Base-by-base conservation (phyloP, 1,284 basidiomycete species). In the Calocybe gambosa region DNA sequence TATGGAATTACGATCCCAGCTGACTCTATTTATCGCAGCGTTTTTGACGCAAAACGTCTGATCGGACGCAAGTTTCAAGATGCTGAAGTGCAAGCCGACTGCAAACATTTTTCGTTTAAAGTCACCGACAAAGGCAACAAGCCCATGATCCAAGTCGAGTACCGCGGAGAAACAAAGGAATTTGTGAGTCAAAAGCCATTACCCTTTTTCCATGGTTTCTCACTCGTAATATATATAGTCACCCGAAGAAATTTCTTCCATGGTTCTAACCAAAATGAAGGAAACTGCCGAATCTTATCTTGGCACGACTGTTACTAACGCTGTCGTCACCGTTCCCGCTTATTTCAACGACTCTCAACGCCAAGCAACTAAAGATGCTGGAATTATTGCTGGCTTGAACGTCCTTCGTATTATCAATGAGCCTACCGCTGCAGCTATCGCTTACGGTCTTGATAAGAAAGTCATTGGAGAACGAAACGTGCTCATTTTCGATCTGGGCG, bases 331-430 rank as follows among this genome's bases (percentile, higher is more conserved):
- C 50, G 92, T 95, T 52, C 93, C 93, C 40, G 92, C 93, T 45
- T 96, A 98, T 79, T 98, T 98, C 82, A 95, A 95, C 69, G 93
- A 95, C 73, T 93, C 93, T 9, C 92, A 95, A 67, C 87, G 93
- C 63, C 92, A 94, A 66, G 93, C 93, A 16, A 95, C 92, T 59
- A 95, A 95, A 76, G 93, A 95, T 60, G 92, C 92, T 34, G 92
- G 92, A 63, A 78, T 82, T 52, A 95, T 95, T 57, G 77, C 90
- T 7, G 93, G 93, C 50, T 72, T 95, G 57, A 92, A 93, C 67
- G 88, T 95, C 51, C 88, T 95, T 63, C 92, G 93, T 71, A 94
- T 95, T 69, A 93, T 95, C 73, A 95, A 95, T 74, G 92, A 95
- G 70, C 93, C 92, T 38, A 95, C 93, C 39, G 93, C 93, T 26